Evolutionary conservation across 768 basidiomycete species (phyloP).

Genomic region (Amanita thiersii): DNA sequence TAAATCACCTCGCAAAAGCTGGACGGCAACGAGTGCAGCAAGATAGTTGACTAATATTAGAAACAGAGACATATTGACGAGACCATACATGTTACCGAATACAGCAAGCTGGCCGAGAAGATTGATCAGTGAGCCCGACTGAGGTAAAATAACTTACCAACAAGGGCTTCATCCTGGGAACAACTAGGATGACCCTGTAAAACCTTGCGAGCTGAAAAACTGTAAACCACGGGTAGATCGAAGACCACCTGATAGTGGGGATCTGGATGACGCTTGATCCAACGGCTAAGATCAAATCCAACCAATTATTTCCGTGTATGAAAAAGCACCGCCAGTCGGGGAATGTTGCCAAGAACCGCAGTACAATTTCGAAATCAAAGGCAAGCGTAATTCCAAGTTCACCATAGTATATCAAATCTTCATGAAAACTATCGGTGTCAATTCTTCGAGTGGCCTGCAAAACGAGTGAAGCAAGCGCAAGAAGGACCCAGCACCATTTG

Average conservation of each 20-base stretch:
- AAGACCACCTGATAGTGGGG: slow-evolving; percentile 58
- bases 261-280: slow-evolving; percentile 77
- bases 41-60: slow-evolving; percentile 82
- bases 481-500: slow-evolving; percentile 66
- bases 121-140: slow-evolving; percentile 1
- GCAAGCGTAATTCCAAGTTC: slow-evolving; percentile 74
- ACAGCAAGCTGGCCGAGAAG: slow-evolving; percentile 58
- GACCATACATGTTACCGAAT: slow-evolving; percentile 87
- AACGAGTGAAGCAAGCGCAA: slow-evolving; percentile 63
- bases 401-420: slow-evolving; percentile 44
- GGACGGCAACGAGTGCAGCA: slow-evolving; percentile 73
- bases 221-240: slow-evolving; percentile 82
- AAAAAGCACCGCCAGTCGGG: slow-evolving; percentile 85
- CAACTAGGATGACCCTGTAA: slow-evolving; percentile 84
- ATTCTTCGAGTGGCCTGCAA: slow-evolving; percentile 65
- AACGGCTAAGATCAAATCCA: slow-evolving; percentile 73
- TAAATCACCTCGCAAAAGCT: slow-evolving; percentile 83
- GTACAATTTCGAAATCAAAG: slow-evolving; percentile 83
- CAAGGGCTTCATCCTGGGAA: slow-evolving; percentile 85
- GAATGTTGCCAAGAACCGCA: slow-evolving; percentile 61
- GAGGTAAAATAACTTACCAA: slow-evolving; percentile 42
- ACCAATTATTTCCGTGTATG: slow-evolving; percentile 50
- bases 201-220: slow-evolving; percentile 81
- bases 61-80: slow-evolving; percentile 89
- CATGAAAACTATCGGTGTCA: slow-evolving; percentile 37